Base-by-base conservation (phyloP, 2,329 filamentous ascomycete genomes). In the Aspergillus persii region DNA sequence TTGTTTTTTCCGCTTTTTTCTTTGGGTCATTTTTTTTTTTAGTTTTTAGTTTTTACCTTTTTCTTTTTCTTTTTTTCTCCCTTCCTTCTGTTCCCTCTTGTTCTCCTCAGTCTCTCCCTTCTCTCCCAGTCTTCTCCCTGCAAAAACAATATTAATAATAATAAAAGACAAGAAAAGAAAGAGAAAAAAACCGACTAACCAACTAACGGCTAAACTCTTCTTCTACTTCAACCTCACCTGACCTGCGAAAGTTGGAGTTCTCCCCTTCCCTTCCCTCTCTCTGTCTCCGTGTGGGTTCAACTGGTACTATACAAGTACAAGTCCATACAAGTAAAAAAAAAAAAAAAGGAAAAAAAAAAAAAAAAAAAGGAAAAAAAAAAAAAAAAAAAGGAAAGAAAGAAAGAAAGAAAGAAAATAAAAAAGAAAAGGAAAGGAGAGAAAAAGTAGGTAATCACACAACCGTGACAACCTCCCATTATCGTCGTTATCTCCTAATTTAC, bases 111-210 rank as follows among this genome's bases (percentile, higher is more conserved):
- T 8, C 11, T 30, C 31, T 36, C 23, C 44, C 49, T 4, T 8
- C 11, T 30, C 31, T 36, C 23, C 44, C 49, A 51, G 57, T 55
- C 59, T 61, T 47, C 44, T 53, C 56, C 56, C 57, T 62, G 18
- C 18, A 23, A 23, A 23, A 23, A 23, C 2, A 23, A 23, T 23
- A 23, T 1, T 23, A 23, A 23, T 23, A 23, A 23, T 23, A 23
- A 23, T 23, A 23, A 23, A 23, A 23, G 18, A 23, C 18, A 23
- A 23, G 18, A 23, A 23, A 23, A 23, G 18, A 23, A 23, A 23
- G n/a, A n/a, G n/a, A 47, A 47, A 27, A 23, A 47, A 8, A 3
- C 3, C 1, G 2, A 15, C 11, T n/a, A 39, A n/a, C 36, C 15
- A n/a, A 39, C 36, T n/a, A 39, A 39, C 36, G 12, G 36, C 36